Percentiles rank a stretch among this genome's conserved stretches.
These are phyloP conservation scores for Lentinula lateritia DNA, from an alignment of 768 basidiomycete genomes.

Conservation along the genomic window DNA sequence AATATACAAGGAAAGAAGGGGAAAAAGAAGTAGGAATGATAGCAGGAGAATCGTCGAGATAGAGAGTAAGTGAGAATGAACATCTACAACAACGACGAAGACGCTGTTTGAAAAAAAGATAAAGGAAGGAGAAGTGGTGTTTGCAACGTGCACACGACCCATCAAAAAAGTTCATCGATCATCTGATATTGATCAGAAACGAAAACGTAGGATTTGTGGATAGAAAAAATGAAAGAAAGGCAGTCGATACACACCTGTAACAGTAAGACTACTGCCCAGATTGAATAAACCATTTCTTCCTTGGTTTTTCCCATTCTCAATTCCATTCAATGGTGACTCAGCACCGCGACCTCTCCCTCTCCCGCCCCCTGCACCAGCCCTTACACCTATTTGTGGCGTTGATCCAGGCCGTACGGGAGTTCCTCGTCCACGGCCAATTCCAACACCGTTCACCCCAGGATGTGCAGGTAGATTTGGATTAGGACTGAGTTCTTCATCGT, in stretches of 20 bases:
- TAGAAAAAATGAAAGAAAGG: slow-evolving; percentile 2
- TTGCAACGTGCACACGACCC: slow-evolving; percentile 10
- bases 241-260: slow-evolving; percentile 51
- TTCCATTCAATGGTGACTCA: neutral
- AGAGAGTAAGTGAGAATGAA: neutral
- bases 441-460: neutral
- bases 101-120: neutral
- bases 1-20: slow-evolving; percentile 9
- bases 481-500: neutral
- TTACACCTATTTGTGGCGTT: neutral
- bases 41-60: neutral
- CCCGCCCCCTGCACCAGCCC: neutral
- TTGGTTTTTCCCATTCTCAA: slow-evolving; percentile 12
- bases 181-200: slow-evolving; percentile 14
- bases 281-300: slow-evolving; percentile 69
- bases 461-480: neutral
- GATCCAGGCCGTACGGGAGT: neutral
- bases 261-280: slow-evolving; percentile 78
- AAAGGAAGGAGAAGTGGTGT: neutral
- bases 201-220: neutral
- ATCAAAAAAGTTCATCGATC: neutral
- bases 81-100: neutral
- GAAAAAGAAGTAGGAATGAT: slow-evolving; percentile 3
- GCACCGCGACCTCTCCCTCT: neutral
- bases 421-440: neutral